A percentile compares a stretch with the other conserved stretches of the same genome.
Conservation (phyloP, 441 rosid genomes). For the Manihot esculenta region DNA sequence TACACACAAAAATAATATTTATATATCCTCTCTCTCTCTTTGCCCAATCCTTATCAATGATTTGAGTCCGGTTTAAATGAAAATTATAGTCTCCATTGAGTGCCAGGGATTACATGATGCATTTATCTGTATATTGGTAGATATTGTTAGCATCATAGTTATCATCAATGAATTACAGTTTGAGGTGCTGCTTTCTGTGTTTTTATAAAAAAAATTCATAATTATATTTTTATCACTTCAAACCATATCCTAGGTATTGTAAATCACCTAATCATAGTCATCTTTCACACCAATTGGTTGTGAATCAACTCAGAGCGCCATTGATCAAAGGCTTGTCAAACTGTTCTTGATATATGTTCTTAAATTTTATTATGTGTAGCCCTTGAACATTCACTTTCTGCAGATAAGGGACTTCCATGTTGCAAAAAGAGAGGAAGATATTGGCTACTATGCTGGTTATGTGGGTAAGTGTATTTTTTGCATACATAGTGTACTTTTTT, state of each 20-base stretch:
- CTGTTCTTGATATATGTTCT: neutral
- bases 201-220: too few relatives aligned
- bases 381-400: neutral
- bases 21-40: too few relatives aligned
- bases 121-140: too few relatives aligned
- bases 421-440: constrained; percentile 56
- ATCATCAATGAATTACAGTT: too few relatives aligned
- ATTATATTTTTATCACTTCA: too few relatives aligned
- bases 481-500: neutral
- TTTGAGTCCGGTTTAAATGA: neutral
- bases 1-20: neutral
- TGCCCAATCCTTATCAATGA: too few relatives aligned
- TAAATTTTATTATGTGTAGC: neutral
- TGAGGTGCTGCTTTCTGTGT: neutral
- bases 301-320: neutral
- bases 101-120: too few relatives aligned
- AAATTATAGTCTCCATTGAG: too few relatives aligned
- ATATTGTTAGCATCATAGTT: too few relatives aligned
- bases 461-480: constrained; percentile 36
- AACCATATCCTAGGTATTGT: too few relatives aligned
- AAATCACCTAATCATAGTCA: neutral
- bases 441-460: constrained; percentile 63
- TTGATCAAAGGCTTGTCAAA: neutral
- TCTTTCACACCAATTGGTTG: neutral
- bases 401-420: constrained; percentile 55